Evolutionary conservation across 495 filamentous ascomycete genomes (phyloP), one percentile per base, ranked within the genome.

Genomic region (Xylaria grammica): DNA sequence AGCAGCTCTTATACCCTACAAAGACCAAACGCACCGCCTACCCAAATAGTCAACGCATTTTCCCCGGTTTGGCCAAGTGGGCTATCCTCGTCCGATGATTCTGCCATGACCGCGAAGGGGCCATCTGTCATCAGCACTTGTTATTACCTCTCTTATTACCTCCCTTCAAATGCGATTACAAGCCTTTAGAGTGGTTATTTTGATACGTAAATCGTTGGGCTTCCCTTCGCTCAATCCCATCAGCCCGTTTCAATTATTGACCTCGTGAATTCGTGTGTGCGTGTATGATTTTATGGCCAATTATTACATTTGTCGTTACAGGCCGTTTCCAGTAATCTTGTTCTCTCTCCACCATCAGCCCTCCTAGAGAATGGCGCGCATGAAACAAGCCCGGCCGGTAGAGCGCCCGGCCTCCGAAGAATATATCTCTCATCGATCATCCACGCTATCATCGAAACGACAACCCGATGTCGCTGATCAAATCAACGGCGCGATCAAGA

Each of bases 371-470:
- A 93, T 93, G 90, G 90, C 89, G 65, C 85, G 90, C 66, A 82
- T 82, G 62, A 93, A 93, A 74, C 89, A 91, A 79, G 72, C 85
- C 42, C 81, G 82, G 60, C 89, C 90, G 13, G 70, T 90, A 50
- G 86, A 87, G 73, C 83, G 90, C 72, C 82, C 85, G 58, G 77
- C 85, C 1, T 91, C 89, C 13, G 89, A 87, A 11, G 85, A 90
- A 64, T 84, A 86, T 68, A 76, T 76, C 40, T 76, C 78, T 57
- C 76, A 73, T 57, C 72, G 74, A 40, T 76, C 78, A 36, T 53
- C 69, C 48, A 72, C 36, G 32, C 60, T 67, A 27, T 70, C 74
- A 15, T 34, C 74, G 68, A 81, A 67, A 74, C 71, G 67, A 69
- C 52, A 50, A 17, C 55, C 60, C 7, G 30, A 62, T 48, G 26